Conservation (phyloP, 139 green algal species). For the Parachlorella kessleri region DNA sequence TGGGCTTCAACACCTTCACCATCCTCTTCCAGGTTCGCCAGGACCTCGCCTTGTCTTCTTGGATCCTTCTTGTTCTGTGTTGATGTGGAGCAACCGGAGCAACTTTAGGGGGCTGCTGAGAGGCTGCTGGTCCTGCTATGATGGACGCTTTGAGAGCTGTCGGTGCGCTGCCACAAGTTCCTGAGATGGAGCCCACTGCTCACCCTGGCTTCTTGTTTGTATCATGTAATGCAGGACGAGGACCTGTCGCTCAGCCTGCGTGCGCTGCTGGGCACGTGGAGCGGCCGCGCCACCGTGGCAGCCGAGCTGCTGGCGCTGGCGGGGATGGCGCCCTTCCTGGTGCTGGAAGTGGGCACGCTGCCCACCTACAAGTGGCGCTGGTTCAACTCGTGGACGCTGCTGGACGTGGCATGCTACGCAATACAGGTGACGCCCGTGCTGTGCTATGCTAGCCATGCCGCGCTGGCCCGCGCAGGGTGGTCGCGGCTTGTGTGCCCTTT, state of each 20-base stretch:
- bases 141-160: no score
- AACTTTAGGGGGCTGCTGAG: background rate
- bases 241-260: constrained; percentile 23
- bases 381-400: constrained; percentile 55
- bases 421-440: constrained; percentile 30
- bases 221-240: constrained; percentile 27
- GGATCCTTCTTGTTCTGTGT: background rate
- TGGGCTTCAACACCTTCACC: constrained; percentile 55
- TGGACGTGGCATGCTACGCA: constrained; percentile 49
- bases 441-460: background rate
- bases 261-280: constrained; percentile 42
- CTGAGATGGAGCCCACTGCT: background rate
- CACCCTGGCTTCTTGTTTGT: background rate
- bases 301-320: constrained; percentile 36
- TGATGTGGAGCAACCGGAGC: background rate
- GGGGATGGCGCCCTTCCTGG: constrained; percentile 58
- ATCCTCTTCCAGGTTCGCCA: constrained; percentile 43
- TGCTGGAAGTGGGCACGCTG: constrained; percentile 44
- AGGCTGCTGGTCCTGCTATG: background rate
- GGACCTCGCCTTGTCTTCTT: background rate
- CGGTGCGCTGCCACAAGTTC: background rate
- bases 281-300: constrained; percentile 32
- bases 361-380: constrained; percentile 46
- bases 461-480: no score
- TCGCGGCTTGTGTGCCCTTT: background rate